Base-by-base conservation (phyloP, 176 grass and related monocot species). In the Carex myosuroides region DNA sequence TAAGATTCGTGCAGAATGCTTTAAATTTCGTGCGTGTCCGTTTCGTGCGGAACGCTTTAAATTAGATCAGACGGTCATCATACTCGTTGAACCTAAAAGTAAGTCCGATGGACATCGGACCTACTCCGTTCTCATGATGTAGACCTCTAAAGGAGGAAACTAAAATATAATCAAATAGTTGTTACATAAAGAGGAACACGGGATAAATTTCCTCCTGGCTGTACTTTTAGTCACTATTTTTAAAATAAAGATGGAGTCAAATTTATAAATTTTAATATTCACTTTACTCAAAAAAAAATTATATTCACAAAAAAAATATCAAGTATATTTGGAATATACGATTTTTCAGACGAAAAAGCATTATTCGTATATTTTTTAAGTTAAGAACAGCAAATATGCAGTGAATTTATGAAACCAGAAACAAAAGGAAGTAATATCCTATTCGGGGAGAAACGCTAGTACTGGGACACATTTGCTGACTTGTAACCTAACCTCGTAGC, bases 401-500 rank as follows among this genome's bases (percentile, higher is more conserved):
- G 21, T 63, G 16, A 81, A 62, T 42, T 41, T 12, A 62, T 33
- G 55, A 81, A 81, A 81, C 37, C 54, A 24, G 56, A 60, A 22
- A 62, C 5, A 5, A 62, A 60, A 62, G 37, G 7, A 80, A 39
- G 11, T 37, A 80, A 61, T 80, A 13, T 80, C 29, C 20, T 26
- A 60, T 24, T 54, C 42, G 37, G 18, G 44, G 29, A 42, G 12
- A 46, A 46, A 9, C 44, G 3, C 24, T 59, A 63, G 4, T 63
- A 64, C 64, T 18, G 57, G 55, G 57, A 18, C 79, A 48, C 53
- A 64, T 48, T 24, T 22, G 60, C 53, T 82, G 61, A 66, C 60
- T 39, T 48, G 26, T 65, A 82, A 82, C 60, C 60, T 82, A 53
- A 82, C 80, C 20, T 66, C 18, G 80, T 82, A 50, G 41, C 80